These are phyloP conservation scores for Ogataea saltuana DNA, from an alignment of 805 yeast genomes.

Conservation along the genomic window DNA sequence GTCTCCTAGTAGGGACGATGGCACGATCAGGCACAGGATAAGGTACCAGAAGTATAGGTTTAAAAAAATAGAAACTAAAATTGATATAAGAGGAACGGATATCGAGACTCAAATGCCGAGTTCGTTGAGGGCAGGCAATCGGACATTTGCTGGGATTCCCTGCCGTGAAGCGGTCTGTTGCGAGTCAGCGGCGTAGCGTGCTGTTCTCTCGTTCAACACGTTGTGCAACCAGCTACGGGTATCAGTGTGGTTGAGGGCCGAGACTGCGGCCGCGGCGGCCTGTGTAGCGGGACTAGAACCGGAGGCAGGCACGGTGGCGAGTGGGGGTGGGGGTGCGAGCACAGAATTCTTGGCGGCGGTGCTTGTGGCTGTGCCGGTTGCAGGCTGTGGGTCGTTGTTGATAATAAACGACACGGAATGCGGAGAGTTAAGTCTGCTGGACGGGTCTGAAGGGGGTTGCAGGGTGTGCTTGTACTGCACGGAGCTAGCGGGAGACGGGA, in stretches of 20 bases:
- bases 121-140: constrained; percentile 30
- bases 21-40: too few species aligned
- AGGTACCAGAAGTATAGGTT: neutral
- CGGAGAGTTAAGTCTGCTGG: constrained; percentile 22
- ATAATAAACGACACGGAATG: constrained; percentile 21
- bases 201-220: constrained; percentile 18
- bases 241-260: constrained; percentile 9
- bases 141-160: constrained; percentile 10
- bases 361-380: constrained; percentile 8
- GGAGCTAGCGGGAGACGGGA: constrained; percentile 6
- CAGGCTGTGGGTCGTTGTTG: constrained; percentile 14
- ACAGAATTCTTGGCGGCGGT: too few species aligned
- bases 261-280: constrained; percentile 1
- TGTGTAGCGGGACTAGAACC: neutral
- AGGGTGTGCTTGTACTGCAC: constrained; percentile 1
- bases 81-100: too few species aligned
- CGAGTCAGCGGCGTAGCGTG: constrained; percentile 5
- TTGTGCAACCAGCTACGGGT: constrained; percentile 24
- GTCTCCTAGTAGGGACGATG: too few species aligned
- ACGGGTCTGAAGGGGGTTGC: constrained; percentile 9
- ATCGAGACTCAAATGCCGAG: constrained; percentile 22
- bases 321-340: neutral
- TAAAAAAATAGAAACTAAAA: neutral
- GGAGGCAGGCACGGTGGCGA: neutral
- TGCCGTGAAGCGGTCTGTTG: constrained; percentile 1